These are phyloP conservation scores for Macrophomina tecta DNA, from an alignment of 2,329 filamentous ascomycete species.

Conservation along the genomic window DNA sequence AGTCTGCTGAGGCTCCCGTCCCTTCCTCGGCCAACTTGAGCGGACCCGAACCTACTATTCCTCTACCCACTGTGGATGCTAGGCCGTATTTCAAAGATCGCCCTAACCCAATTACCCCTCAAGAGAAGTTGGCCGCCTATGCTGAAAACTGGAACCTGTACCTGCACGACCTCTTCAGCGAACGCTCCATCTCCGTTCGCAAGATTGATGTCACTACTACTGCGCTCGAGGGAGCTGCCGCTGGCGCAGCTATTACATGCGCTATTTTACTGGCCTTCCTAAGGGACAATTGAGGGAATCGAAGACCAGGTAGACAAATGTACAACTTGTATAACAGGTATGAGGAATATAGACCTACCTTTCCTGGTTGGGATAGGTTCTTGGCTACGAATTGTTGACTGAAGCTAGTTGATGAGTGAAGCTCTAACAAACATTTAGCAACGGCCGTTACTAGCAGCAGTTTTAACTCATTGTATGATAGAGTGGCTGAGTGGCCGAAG, in stretches of 20 bases:
- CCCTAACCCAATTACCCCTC: neutral
- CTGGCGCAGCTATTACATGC: slow-evolving; percentile 45
- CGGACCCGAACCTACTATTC: slow-evolving; percentile 20
- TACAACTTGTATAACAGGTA: slow-evolving; percentile 19
- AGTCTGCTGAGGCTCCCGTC: neutral
- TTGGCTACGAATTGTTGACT: too few relatives aligned
- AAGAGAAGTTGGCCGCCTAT: slow-evolving; percentile 3
- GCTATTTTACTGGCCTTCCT: slow-evolving; percentile 10
- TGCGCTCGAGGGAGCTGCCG: slow-evolving; percentile 52
- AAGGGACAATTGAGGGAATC: neutral
- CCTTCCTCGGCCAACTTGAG: slow-evolving; percentile 3
- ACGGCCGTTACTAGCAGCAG: too few relatives aligned
- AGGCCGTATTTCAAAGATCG: slow-evolving; percentile 13
- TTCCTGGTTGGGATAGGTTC: neutral
- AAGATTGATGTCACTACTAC: slow-evolving; percentile 54
- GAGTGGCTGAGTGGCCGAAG: too few relatives aligned
- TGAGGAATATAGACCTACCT: neutral
- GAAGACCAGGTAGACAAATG: neutral
- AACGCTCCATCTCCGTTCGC: slow-evolving; percentile 51
- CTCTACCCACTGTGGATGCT: slow-evolving; percentile 26
- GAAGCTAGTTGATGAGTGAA: too few relatives aligned
- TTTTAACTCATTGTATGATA: neutral
- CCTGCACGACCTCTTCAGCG: slow-evolving; percentile 49
- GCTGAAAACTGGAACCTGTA: slow-evolving; percentile 28
- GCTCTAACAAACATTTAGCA: too few relatives aligned